A percentile compares a stretch with the other conserved stretches of the same genome.
Evolutionary conservation across 345 rosid genomes (phyloP).

Genomic region (Eucalyptus brandiana): DNA sequence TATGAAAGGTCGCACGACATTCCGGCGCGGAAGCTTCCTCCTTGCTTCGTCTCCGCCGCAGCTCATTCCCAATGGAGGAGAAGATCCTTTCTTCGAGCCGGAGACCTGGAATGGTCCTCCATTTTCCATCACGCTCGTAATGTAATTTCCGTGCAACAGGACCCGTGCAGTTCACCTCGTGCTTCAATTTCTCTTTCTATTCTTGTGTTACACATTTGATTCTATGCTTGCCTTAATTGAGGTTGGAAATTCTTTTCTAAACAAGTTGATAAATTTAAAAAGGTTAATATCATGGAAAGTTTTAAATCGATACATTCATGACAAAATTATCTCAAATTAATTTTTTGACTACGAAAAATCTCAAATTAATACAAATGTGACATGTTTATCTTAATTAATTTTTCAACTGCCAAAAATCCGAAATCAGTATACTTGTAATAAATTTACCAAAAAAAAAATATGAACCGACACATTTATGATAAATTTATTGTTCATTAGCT

Average conservation of each 20-base stretch:
- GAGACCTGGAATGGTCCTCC: neutral
- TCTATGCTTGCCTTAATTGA: neutral
- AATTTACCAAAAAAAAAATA: no score
- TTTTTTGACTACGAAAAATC: rapidly evolving
- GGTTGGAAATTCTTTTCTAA: no score
- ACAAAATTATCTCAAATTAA: rapidly evolving
- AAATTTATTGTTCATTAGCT: no score
- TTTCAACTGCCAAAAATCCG: rapidly evolving
- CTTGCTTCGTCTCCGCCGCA: neutral
- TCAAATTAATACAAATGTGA: no score
- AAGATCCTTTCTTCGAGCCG: no score
- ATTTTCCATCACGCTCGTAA: neutral
- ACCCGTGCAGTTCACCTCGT: neutral
- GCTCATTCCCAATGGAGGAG: neutral
- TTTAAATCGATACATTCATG: no score
- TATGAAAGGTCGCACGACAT: neutral
- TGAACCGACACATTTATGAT: rapidly evolving
- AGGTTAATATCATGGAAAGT: rapidly evolving
- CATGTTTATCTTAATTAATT: no score
- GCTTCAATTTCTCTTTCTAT: neutral
- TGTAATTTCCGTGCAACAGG: neutral
- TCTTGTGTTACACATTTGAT: no score
- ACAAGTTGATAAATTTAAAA: no score
- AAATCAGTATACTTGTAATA: rapidly evolving
- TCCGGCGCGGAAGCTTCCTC: neutral